Percentiles rank a stretch among this genome's conserved stretches.
Evolutionary conservation across 352 stramenopile species (phyloP).

Genomic region (Phytophthora tubulina): DNA sequence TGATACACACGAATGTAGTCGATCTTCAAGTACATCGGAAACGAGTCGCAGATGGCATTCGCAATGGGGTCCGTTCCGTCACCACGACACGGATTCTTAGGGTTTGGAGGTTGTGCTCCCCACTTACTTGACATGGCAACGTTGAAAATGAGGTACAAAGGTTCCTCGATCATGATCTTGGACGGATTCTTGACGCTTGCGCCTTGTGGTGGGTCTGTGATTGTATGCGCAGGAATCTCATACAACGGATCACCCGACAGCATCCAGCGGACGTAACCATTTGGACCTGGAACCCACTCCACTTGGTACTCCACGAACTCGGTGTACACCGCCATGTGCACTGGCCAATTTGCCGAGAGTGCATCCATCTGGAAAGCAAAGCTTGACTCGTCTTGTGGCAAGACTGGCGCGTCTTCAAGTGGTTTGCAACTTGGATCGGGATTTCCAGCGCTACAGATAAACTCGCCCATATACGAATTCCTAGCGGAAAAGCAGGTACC

Average conservation of each 20-base stretch:
- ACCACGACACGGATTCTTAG: conserved; percentile 62
- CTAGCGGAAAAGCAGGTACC: conserved; percentile 56
- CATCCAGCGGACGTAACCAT: conserved; percentile 79
- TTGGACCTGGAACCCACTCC: conserved; percentile 63
- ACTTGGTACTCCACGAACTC: conserved; percentile 62
- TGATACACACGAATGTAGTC: conserved; percentile 88
- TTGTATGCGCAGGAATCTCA: conserved; percentile 77
- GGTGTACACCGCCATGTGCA: conserved; percentile 61
- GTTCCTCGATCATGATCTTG: conserved; percentile 95
- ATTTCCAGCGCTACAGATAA: conserved; percentile 57
- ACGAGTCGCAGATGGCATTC: conserved; percentile 70
- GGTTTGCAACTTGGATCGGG: conserved; percentile 33
- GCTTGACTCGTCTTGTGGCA: conserved; percentile 11
- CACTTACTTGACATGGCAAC: conserved; percentile 94
- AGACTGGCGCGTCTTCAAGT: conserved; percentile 11
- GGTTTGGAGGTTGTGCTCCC: conserved; percentile 78
- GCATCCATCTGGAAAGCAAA: conserved; percentile 89
- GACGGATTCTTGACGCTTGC: conserved; percentile 61
- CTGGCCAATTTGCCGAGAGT: conserved; percentile 62
- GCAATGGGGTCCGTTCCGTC: conserved; percentile 50
- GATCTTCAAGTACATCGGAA: conserved; percentile 80
- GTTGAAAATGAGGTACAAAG: conserved; percentile 96
- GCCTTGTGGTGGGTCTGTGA: conserved; percentile 69
- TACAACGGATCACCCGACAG: conserved; percentile 90
- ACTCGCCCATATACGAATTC: conserved; percentile 62